Evolutionary conservation across 2,329 filamentous ascomycete genomes (phyloP), one percentile per base, ranked within the genome.

Genomic region (Dactylonectria estremocensis): DNA sequence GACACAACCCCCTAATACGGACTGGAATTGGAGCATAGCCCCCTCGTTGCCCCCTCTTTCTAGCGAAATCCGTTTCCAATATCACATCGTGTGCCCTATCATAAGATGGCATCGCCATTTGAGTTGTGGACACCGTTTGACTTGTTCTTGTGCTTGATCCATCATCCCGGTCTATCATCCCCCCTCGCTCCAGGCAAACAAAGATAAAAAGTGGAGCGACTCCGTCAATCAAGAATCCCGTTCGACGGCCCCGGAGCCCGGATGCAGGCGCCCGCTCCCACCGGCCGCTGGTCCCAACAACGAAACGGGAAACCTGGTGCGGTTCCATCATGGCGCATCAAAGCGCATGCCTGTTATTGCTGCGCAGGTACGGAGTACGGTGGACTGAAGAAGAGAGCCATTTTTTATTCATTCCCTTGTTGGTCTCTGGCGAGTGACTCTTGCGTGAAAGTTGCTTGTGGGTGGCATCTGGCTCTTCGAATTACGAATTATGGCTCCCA

Each of bases 131-230:
- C 28, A 50, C 49, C 28, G 24, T 5, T 28, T 28, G 24, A 28
- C 24, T 28, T 28, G 24, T 28, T 28, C 24, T 28, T 7, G 24
- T 28, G n/a, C n/a, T n/a, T n/a, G n/a, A n/a, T n/a, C n/a, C n/a
- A n/a, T n/a, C n/a, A n/a, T n/a, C n/a, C n/a, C n/a, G n/a, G n/a
- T n/a, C n/a, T n/a, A n/a, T n/a, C n/a, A n/a, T n/a, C n/a, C n/a
- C n/a, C 28, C 31, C n/a, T 40, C 35, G 31, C 35, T 56, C 62
- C 33, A 65, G 63, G 63, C 63, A 65, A 56, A 37, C 35, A 22
- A 28, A n/a, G n/a, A 28, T 28, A 4, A 28, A 28, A 28, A 52
- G 61, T 64, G 61, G 61, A 37, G 54, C 24, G 11, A 45, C 24
- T 37, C 52, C 31, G 52, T 33, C 16, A n/a, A 18, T 16, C 11